Percentiles rank a stretch among this genome's conserved stretches.
Conservation (phyloP, 2,329 filamentous ascomycete genomes). For the Zymoseptoria passerinii region DNA sequence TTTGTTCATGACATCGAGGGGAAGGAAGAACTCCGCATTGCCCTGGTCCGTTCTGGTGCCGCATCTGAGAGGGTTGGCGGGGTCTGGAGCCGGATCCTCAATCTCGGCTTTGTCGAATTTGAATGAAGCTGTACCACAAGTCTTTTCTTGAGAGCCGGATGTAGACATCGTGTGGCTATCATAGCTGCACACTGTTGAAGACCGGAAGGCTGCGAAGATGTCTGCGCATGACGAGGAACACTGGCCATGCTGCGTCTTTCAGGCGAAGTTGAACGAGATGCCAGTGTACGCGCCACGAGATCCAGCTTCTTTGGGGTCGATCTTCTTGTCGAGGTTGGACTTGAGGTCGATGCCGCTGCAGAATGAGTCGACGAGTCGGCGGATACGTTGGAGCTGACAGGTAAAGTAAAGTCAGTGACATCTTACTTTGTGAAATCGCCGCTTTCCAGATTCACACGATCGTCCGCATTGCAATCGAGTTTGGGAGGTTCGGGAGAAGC, state of each 20-base stretch:
- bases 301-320: neutral
- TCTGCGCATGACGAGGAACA: neutral
- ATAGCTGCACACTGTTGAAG: neutral
- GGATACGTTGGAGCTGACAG: neutral
- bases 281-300: neutral
- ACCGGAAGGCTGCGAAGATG: neutral
- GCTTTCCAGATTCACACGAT: neutral
- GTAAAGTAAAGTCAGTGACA: neutral
- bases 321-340: neutral
- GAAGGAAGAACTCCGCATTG: neutral
- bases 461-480: neutral
- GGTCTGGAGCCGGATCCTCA: neutral
- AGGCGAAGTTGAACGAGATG: neutral
- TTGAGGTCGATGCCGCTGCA: neutral
- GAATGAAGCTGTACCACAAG: neutral
- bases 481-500: neutral
- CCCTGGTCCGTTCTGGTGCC: neutral
- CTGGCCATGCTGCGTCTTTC: neutral
- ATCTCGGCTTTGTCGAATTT: neutral
- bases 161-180: neutral
- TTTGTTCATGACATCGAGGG: neutral
- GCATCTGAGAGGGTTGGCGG: neutral
- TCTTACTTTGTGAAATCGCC: neutral
- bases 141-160: neutral
- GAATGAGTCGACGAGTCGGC: neutral